Base-by-base conservation (phyloP, 78 protist genomes). In the Guillardia theta region DNA sequence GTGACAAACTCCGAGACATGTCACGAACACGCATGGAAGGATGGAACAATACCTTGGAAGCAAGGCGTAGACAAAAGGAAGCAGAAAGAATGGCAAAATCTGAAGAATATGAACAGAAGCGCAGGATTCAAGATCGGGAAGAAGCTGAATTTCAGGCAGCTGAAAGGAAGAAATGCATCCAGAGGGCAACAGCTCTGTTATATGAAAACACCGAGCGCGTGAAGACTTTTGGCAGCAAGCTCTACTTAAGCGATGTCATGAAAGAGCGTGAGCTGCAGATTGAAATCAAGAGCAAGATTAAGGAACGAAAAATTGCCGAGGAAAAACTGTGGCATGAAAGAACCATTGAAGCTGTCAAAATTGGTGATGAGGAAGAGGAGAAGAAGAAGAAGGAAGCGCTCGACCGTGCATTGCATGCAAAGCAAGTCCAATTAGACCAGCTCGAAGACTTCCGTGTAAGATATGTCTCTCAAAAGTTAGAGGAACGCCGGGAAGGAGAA, bases 131-230 rank as follows among this genome's bases (percentile, higher is more conserved):
- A 48, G 90, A 80, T 6, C 21, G 19, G 48, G 90, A 80, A 30
- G 90, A 80, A 9, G 90, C 48, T 15, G 90, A 46, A 44, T 80
- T 80, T 30, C 90, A 80, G 50, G 90, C 90, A n/a, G 53, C 46
- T 12, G 53, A 80, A 15, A 2, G 90, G 18, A 39, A 44, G 90
- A 44, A 19, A 22, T 18, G 43, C 30, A 80, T 80, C 33, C 53
- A 80, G 22, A 46, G 90, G 19, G 90, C 90, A 4, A 39, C 39
- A 33, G 45, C 46, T 8, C 90, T 80, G 48, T 48, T 80, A 37
- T 80, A 44, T 44, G 90, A 80, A n/a, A 44, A 80, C 48, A 80
- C 90, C 8, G 90, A 80, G 53, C 48, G 90, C 12, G 90, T 80
- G 0, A 80, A 80, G 48, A 30, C 90, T 18, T 80, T 80, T 30